Evolutionary conservation across 1,284 basidiomycete species (phyloP).

Genomic region (Ganoderma sinense): DNA sequence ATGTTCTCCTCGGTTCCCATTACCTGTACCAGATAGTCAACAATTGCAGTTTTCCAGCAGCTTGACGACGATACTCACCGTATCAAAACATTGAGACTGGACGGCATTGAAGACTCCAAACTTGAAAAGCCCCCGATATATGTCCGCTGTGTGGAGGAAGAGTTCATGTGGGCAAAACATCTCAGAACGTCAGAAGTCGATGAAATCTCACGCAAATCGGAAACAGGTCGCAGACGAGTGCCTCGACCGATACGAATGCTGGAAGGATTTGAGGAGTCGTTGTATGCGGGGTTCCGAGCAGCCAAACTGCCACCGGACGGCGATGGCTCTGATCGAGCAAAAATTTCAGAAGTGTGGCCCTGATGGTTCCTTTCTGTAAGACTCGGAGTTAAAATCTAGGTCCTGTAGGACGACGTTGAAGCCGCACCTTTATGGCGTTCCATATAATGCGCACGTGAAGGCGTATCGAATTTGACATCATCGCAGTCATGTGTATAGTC

Average conservation of each 20-base stretch:
- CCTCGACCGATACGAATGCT: slow-evolving; percentile 50
- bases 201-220: slow-evolving; percentile 67
- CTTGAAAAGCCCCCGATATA: slow-evolving; percentile 83
- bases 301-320: not conserved
- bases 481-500: not conserved
- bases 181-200: too few relatives aligned
- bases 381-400: not conserved
- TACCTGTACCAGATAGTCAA: slow-evolving; percentile 53
- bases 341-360: not conserved
- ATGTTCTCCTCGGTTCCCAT: slow-evolving; percentile 77
- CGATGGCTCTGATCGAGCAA: not conserved
- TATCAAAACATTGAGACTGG: slow-evolving; percentile 84
- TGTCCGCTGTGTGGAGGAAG: slow-evolving; percentile 66
- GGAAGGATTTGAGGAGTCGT: slow-evolving; percentile 21
- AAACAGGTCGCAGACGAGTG: slow-evolving; percentile 70
- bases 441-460: not conserved
- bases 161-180: not conserved
- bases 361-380: not conserved
- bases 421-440: not conserved
- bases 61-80: slow-evolving; percentile 48
- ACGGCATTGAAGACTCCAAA: slow-evolving; percentile 92
- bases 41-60: not conserved
- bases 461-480: not conserved
- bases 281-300: slow-evolving; percentile 17
- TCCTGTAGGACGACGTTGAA: not conserved